Conservation (phyloP, 2,329 filamentous ascomycete genomes). For the Alternaria triticina region DNA sequence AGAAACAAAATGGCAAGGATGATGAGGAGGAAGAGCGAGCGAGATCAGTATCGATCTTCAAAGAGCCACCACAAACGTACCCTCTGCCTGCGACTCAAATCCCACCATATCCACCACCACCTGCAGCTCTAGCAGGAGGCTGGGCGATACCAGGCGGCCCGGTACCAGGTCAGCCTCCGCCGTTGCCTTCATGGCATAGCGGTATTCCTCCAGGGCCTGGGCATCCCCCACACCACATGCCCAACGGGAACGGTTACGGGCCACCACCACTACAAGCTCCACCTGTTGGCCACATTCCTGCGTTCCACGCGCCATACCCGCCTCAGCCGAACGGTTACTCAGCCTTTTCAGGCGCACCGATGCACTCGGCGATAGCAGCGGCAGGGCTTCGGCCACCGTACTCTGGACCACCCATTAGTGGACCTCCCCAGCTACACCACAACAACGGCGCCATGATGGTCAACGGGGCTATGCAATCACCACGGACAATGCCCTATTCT, state of each 20-base stretch:
- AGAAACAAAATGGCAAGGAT: slow-evolving; percentile 48
- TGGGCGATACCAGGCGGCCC: slow-evolving; percentile 32
- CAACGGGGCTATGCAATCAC: slow-evolving; percentile 48
- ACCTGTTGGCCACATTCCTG: slow-evolving; percentile 34
- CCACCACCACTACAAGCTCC: slow-evolving; percentile 30
- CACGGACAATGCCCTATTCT: slow-evolving; percentile 45
- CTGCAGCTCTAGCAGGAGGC: slow-evolving; percentile 24
- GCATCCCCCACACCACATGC: slow-evolving; percentile 33
- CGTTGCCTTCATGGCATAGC: slow-evolving; percentile 39
- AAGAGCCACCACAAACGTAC: slow-evolving; percentile 42
- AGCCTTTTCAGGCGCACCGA: slow-evolving; percentile 38
- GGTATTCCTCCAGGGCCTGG: slow-evolving; percentile 31
- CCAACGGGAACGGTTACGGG: slow-evolving; percentile 40
- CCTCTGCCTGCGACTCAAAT: slow-evolving; percentile 42
- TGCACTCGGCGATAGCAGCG: slow-evolving; percentile 38
- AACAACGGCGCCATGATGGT: slow-evolving; percentile 39
- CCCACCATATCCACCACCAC: slow-evolving; percentile 28
- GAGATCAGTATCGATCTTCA: slow-evolving; percentile 34
- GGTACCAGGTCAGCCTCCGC: slow-evolving; percentile 35
- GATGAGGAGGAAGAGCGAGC: slow-evolving; percentile 39
- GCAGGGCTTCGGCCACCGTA: slow-evolving; percentile 38
- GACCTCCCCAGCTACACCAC: slow-evolving; percentile 42
- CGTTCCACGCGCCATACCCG: slow-evolving; percentile 42
- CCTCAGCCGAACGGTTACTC: slow-evolving; percentile 44
- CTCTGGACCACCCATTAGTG: slow-evolving; percentile 33